Evolutionary conservation across 768 basidiomycete genomes (phyloP), one percentile per base, ranked within the genome.

Genomic region (Tricholoma matsutake): DNA sequence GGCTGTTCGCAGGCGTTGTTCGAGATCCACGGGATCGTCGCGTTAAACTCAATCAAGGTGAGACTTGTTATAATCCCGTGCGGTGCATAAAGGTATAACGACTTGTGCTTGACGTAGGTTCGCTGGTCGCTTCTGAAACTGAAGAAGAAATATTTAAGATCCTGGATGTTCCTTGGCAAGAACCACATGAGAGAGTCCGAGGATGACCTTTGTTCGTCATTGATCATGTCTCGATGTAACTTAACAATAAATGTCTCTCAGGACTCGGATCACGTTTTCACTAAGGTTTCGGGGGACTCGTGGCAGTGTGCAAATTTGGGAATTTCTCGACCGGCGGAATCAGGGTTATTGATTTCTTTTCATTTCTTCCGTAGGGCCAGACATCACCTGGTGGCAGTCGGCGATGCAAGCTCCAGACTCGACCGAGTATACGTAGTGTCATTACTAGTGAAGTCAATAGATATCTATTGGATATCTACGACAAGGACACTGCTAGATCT

Each of bases 91-190:
- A 56, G n/a, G 47, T 11, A 20, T 37, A 37, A 37, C 9, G 49
- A 20, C 4, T 45, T 53, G 16, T 47, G 45, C 45, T 8, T 41
- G 43, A 14, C 20, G 11, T 58, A 91, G 92, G 90, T 16, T 78
- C 73, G 6, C 69, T 94, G 6, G 72, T 96, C 18, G 93, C 92
- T 3, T 91, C 91, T 0, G 86, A 88, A 68, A 94, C 89, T 0
- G 95, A 97, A 72, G 79, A 87, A 68, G 91, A 94, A 64, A 96
- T 98, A 35, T 94, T 97, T 67, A 74, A 78, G 18, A 87, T 87
- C 35, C 76, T 98, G 41, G 81, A 79, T 11, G 88, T 94, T 4
- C 91, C 91, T 2, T 94, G 89, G 90, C 86, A 91, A 68, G 86
- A 89, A 62, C 90, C 92, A 1, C 86, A 87, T 69, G 85, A 93